phyloP scores from a whole-genome alignment of 345 rosid species.

The Boechera retrofracta region DNA sequence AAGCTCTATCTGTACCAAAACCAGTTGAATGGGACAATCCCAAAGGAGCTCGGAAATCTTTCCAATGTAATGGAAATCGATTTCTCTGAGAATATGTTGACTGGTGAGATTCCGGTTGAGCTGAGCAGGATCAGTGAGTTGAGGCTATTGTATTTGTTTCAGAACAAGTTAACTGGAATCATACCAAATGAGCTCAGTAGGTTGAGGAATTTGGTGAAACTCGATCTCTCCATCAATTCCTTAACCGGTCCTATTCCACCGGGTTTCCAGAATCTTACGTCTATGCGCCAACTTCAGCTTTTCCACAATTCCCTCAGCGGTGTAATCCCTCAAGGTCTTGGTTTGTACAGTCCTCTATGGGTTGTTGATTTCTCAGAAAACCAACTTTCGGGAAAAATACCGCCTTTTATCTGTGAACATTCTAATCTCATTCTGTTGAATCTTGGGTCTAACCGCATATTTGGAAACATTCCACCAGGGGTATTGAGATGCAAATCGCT shows the following conservation, averaged over 20 bases:
- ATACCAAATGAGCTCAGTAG: slow-evolving; percentile 72
- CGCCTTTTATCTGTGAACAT: slow-evolving; percentile 67
- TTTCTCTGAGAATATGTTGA: slow-evolving; percentile 80
- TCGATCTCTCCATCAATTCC: slow-evolving; percentile 84
- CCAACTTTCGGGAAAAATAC: slow-evolving; percentile 71
- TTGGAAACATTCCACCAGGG: slow-evolving; percentile 71
- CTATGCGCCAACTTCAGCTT: slow-evolving; percentile 82
- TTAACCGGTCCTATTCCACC: slow-evolving; percentile 77
- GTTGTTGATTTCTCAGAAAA: slow-evolving; percentile 89
- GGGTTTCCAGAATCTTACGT: slow-evolving; percentile 71
- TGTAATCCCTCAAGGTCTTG: slow-evolving; percentile 73
- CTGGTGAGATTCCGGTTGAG: slow-evolving; percentile 78
- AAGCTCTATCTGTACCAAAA: slow-evolving; percentile 84
- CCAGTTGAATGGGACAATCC: slow-evolving; percentile 83
- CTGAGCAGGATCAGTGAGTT: slow-evolving; percentile 66
- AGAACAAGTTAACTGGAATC: slow-evolving; percentile 76
- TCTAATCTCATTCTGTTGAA: slow-evolving; percentile 65
- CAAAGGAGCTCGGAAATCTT: slow-evolving; percentile 79
- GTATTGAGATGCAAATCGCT: slow-evolving; percentile 62
- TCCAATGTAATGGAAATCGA: slow-evolving; percentile 74
- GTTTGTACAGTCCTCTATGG: slow-evolving; percentile 76
- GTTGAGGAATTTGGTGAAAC: slow-evolving; percentile 71
- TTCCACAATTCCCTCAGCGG: slow-evolving; percentile 74
- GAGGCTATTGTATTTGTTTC: slow-evolving; percentile 69
- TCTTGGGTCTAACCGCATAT: slow-evolving; percentile 71